Evolutionary conservation across 2,329 filamentous ascomycete species (phyloP).

Genomic region (Diplodia sapinea): DNA sequence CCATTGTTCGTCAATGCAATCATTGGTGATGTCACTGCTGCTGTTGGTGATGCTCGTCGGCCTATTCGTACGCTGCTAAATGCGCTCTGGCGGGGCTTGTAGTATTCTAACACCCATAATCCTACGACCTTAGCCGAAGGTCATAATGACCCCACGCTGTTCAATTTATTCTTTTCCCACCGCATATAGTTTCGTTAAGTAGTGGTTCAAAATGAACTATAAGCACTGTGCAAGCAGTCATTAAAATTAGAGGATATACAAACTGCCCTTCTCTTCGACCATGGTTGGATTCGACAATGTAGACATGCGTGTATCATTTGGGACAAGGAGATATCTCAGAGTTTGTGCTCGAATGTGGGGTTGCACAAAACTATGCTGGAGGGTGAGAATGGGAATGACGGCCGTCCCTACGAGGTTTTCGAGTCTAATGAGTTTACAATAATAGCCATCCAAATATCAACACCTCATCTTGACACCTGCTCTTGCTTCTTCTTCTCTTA

Average conservation of each 20-base stretch:
- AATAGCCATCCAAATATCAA: constrained; percentile 46
- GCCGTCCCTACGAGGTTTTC: background rate
- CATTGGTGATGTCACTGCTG: background rate
- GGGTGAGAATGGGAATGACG: background rate
- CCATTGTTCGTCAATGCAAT: background rate
- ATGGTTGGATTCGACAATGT: too few species aligned
- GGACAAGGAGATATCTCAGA: too few species aligned
- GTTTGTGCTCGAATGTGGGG: too few species aligned
- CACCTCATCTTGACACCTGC: constrained; percentile 85
- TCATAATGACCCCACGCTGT: background rate
- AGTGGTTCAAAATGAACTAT: too few species aligned
- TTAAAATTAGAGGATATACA: too few species aligned
- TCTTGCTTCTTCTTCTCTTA: constrained; percentile 82
- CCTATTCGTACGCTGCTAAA: background rate
- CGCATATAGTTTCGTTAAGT: too few species aligned
- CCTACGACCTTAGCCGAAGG: background rate
- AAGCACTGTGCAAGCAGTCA: too few species aligned
- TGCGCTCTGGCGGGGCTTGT: background rate
- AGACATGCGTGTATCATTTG: too few species aligned
- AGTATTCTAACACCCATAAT: background rate
- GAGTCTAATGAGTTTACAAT: background rate
- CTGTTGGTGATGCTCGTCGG: background rate
- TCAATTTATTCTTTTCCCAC: background rate
- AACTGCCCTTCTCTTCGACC: too few species aligned
- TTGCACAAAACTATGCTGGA: background rate